phyloP scores from a whole-genome alignment of 2,329 filamentous ascomycete genomes.

The Pleomassaria siparia region DNA sequence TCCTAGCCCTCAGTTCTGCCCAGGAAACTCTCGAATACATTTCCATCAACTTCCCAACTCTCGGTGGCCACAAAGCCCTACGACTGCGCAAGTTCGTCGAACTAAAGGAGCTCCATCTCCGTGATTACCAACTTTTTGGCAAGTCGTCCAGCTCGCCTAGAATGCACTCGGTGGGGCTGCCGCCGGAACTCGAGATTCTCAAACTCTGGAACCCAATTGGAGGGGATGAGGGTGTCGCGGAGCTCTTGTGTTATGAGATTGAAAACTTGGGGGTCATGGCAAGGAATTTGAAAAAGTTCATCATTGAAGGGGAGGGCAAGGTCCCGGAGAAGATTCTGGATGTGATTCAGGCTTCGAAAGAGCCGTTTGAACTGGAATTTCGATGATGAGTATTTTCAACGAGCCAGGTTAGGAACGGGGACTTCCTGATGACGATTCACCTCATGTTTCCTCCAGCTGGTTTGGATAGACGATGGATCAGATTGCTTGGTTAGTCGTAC shows the following conservation, averaged over 20 bases:
- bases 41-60: constrained; percentile 30
- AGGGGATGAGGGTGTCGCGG: constrained; percentile 32
- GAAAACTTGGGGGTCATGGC: constrained; percentile 31
- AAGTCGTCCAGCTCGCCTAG: constrained; percentile 35
- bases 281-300: constrained; percentile 23
- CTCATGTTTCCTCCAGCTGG: background rate
- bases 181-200: constrained; percentile 28
- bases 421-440: background rate
- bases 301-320: constrained; percentile 29
- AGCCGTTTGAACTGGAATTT: background rate
- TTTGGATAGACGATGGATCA: constrained; percentile 4
- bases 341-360: constrained; percentile 16
- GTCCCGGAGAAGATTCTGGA: constrained; percentile 26
- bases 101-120: constrained; percentile 28
- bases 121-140: constrained; percentile 36
- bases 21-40: constrained; percentile 30
- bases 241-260: constrained; percentile 28
- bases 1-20: constrained; percentile 31
- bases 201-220: constrained; percentile 37
- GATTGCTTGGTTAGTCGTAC: background rate
- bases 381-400: too few relatives aligned
- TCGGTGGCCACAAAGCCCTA: constrained; percentile 31
- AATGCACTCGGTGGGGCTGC: constrained; percentile 33
- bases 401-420: too few relatives aligned
- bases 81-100: constrained; percentile 31